Evolutionary conservation across 148 eudicot genomes (phyloP), one percentile per base, ranked within the genome.

Genomic region (Diospyros lotus): DNA sequence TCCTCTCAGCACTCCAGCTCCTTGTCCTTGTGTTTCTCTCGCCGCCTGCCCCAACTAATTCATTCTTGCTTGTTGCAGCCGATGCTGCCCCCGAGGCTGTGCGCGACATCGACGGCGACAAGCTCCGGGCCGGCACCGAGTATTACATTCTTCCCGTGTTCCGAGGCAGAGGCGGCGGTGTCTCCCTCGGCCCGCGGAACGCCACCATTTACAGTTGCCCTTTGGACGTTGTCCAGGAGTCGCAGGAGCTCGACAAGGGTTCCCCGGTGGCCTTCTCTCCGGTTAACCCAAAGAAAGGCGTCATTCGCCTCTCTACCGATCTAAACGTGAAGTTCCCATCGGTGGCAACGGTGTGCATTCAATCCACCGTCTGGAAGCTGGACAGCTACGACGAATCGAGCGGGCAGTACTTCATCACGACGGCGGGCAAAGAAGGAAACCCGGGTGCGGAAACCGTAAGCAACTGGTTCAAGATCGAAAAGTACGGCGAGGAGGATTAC

Each of bases 381-480:
- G 75, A 51, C 3, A 13, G 14, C 1, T 71, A 55, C 13, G 82
- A 83, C 4, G 28, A 28, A 0, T 28, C 28, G 28, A 28, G 28
- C 28, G 81, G 65, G 17, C 58, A 56, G 11, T 81, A 80, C 38
- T 78, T 69, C 56, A 46, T 86, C 54, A 76, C 78, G 2, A 72
- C 71, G 0, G 85, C 85, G 5, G 86, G 89, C 1, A 79, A 67
- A 4, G 68, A 54, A 70, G 89, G 89, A 14, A 83, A 79, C 48
- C 89, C 85, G 3, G 87, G 87, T 4, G 7, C 28, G 1, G 55
- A 63, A 38, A 86, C 89, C 9, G 1, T 79, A 2, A 81, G 85
- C 66, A 83, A 78, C 55, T 86, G 86, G 89, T 89, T 89, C 73
- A 89, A 76, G 86, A 80, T 89, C 3, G 89, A 82, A 61, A 75